Conservation (phyloP, 306 rosid species). For the Cotoneaster glaucophyllus region DNA sequence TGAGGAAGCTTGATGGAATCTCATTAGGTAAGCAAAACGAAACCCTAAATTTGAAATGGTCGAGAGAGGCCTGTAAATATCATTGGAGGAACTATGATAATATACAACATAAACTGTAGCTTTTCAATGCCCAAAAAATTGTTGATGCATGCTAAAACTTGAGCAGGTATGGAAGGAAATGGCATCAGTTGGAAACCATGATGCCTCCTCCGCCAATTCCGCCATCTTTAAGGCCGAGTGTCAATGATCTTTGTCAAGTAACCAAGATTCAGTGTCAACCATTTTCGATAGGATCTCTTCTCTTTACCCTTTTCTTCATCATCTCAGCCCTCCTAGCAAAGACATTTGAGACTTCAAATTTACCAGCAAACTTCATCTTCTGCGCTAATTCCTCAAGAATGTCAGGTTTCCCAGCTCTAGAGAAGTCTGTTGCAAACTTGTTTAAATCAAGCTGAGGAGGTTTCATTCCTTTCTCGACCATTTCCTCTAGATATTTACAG, state of each 20-base stretch:
- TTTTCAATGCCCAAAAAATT: not conserved
- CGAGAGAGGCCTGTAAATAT: too few species aligned
- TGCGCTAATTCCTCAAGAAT: constrained; percentile 65
- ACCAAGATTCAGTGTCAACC: not conserved
- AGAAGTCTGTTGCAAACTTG: constrained; percentile 75
- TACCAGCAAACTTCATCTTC: constrained; percentile 71
- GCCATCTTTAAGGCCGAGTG: not conserved
- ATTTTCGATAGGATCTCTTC: constrained; percentile 32
- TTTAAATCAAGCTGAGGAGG: constrained; percentile 82
- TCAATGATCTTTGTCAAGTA: not conserved
- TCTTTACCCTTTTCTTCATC: constrained; percentile 57
- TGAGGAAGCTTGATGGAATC: too few species aligned
- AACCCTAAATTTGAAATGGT: too few species aligned
- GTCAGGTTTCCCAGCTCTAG: constrained; percentile 64
- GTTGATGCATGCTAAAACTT: not conserved
- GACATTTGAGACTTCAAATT: constrained; percentile 67
- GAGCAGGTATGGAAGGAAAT: not conserved
- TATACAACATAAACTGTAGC: not conserved
- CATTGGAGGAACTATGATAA: not conserved
- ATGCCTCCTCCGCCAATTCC: not conserved
- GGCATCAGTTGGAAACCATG: not conserved
- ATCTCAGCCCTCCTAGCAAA: constrained; percentile 65
- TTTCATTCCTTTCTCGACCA: constrained; percentile 86
- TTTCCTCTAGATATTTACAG: constrained; percentile 63
- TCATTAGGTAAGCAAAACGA: too few species aligned